Percentiles rank a stretch among this genome's conserved stretches.
phyloP scores from a whole-genome alignment of 306 rosid genomes.

The Crataegus laevigata region DNA sequence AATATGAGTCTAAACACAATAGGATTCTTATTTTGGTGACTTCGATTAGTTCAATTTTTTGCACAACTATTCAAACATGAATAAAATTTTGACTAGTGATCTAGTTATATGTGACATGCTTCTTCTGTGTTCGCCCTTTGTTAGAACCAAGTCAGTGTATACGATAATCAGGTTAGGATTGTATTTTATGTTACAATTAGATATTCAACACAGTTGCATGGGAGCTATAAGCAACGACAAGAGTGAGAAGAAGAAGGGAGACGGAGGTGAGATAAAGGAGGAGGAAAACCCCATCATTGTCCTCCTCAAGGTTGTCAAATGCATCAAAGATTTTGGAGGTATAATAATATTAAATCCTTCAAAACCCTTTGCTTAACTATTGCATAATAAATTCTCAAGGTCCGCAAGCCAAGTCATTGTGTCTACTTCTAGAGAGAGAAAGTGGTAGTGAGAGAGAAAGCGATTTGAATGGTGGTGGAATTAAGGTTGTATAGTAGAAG shows the following conservation, averaged over 20 bases:
- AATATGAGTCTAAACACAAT: background rate
- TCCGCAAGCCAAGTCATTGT: slow-evolving; percentile 31
- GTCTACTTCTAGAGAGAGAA: background rate
- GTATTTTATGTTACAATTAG: background rate
- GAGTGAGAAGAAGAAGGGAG: no score
- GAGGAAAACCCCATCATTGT: no score
- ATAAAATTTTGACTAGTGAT: background rate
- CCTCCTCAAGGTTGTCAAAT: no score
- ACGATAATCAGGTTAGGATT: background rate
- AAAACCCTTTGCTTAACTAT: no score
- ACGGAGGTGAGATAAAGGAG: no score
- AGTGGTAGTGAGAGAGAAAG: background rate
- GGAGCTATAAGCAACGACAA: no score
- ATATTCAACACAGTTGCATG: background rate
- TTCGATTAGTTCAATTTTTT: background rate
- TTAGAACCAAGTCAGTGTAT: background rate
- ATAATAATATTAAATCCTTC: no score
- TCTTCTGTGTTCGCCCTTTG: background rate
- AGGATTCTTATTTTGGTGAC: background rate
- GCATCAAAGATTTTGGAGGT: no score
- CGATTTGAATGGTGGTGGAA: slow-evolving; percentile 24
- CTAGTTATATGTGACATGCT: background rate
- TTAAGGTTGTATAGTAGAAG: background rate
- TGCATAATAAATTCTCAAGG: slow-evolving; percentile 6
- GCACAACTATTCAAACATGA: background rate